A percentile compares a stretch with the other conserved stretches of the same genome.
Evolutionary conservation across 306 rosid species (phyloP).

Genomic region (Dryas alaskensis): DNA sequence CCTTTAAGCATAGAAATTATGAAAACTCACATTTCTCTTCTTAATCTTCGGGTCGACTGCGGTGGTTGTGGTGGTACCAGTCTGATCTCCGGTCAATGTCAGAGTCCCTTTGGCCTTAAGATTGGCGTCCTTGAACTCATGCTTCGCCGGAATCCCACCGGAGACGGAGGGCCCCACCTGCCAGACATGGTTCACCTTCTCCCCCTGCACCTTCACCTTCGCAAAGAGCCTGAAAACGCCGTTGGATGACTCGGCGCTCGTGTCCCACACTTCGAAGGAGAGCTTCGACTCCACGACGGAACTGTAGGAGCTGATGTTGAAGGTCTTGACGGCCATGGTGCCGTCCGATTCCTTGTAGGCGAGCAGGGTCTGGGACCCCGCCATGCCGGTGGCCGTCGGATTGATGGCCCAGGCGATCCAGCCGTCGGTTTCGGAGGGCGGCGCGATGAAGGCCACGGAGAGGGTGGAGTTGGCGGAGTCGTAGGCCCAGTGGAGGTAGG

Average conservation of each 20-base stretch:
- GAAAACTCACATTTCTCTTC: slow-evolving; percentile 55
- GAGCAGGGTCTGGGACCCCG: slow-evolving; percentile 51
- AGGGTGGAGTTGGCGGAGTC: slow-evolving; percentile 52
- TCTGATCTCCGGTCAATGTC: slow-evolving; percentile 30
- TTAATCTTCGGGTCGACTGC: slow-evolving; percentile 30
- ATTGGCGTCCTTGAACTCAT: neutral
- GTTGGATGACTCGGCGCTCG: slow-evolving; percentile 15
- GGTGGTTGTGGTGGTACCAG: neutral
- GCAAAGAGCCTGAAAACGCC: slow-evolving; percentile 22
- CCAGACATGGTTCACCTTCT: slow-evolving; percentile 21
- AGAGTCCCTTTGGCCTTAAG: slow-evolving; percentile 18
- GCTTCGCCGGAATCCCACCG: slow-evolving; percentile 4
- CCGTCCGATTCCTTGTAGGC: slow-evolving; percentile 31
- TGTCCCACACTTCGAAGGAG: slow-evolving; percentile 36
- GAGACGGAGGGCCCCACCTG: slow-evolving; percentile 26
- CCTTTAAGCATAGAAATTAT: neutral
- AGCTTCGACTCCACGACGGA: neutral
- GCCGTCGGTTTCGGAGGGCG: slow-evolving; percentile 33
- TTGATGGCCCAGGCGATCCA: slow-evolving; percentile 82
- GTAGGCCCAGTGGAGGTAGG: slow-evolving; percentile 59
- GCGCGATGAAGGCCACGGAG: slow-evolving; percentile 56
- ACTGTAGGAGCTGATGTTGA: slow-evolving; percentile 29
- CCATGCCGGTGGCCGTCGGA: slow-evolving; percentile 50
- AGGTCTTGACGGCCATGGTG: slow-evolving; percentile 21
- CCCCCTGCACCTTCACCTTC: slow-evolving; percentile 18